These are phyloP conservation scores for Capsicum rhomboideum DNA, from an alignment of 257 asterid genomes.

Conservation along the genomic window DNA sequence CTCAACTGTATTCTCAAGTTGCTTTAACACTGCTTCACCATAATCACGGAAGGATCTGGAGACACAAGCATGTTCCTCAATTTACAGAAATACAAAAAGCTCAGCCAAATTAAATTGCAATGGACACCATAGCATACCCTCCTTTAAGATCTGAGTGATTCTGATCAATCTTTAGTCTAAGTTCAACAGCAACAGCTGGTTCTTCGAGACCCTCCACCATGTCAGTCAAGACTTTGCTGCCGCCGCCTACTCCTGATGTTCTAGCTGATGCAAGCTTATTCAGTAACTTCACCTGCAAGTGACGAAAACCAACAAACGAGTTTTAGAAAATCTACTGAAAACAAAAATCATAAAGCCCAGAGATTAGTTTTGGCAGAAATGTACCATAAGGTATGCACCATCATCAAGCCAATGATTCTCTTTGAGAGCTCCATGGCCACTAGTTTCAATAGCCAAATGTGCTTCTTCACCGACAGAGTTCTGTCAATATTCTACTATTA, in stretches of 20 bases:
- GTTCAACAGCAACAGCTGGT: constrained; percentile 69
- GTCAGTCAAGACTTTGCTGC: constrained; percentile 95
- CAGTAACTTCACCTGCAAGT: constrained; percentile 74
- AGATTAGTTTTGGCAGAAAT: not conserved
- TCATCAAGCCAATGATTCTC: constrained; percentile 99
- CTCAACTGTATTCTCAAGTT: constrained; percentile 42
- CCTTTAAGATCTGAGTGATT: constrained; percentile 77
- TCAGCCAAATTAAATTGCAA: not conserved
- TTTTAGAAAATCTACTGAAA: not conserved
- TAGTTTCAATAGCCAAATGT: constrained; percentile 96
- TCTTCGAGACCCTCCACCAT: constrained; percentile 89
- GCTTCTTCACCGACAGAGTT: constrained; percentile 84
- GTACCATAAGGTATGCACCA: constrained; percentile 98
- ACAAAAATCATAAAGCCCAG: not conserved
- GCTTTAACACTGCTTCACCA: constrained; percentile 84
- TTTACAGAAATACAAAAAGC: not conserved
- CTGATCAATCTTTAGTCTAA: constrained; percentile 85
- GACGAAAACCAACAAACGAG: not conserved
- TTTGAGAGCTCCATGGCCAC: constrained; percentile 99
- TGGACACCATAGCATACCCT: constrained; percentile 47
- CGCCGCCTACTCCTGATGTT: constrained; percentile 69
- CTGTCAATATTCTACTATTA: constrained; percentile 37
- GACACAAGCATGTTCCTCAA: constrained; percentile 1
- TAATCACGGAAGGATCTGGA: constrained; percentile 85
- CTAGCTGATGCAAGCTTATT: constrained; percentile 95